Evolutionary conservation across 768 basidiomycete genomes (phyloP), one percentile per base, ranked within the genome.

Genomic region (Fomitopsis serialis): DNA sequence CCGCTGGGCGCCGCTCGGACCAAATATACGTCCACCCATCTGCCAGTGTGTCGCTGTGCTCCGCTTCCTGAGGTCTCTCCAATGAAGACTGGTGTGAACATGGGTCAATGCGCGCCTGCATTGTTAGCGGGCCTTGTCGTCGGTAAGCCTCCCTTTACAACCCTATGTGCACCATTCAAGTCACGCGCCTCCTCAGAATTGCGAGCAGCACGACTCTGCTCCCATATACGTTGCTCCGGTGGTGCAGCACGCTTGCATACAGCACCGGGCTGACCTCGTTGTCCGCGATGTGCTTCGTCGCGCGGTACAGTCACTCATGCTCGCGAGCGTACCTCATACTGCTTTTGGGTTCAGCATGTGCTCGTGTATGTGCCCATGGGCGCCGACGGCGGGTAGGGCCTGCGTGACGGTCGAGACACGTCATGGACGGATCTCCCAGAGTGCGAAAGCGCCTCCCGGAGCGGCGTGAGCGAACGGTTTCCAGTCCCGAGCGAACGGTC

Each of bases 211-310:
- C 93, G 50, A 99, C 92, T 46, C 87, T 60, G 61, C 93, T 95
- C 2, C 93, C 94, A 63, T 94, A 92, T 6, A 92, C 93, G 67
- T 99, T 97, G 58, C 91, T 94, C n/a, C 97, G 81, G 70, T 99
- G 97, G 68, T 98, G 96, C 52, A 94, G 79, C 6, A 96, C 97
- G 67, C 98, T 99, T n/a, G 97, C 97, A 19, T 87, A 74, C 49
- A 99, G 71, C 0, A 99, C 97, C 3, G 92, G 90, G 63, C 89
- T 92, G 61, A 85, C 84, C 69, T 98, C 94, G 61, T 92, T 82
- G 53, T 91, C 84, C 11, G 96, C 97, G 27, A 99, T 95, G 51
- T 78, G 81, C 64, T 88, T 89, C 45, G 94, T 98, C 44, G 86
- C 73, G 42, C 94, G 76, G 70, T 96, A 98, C 12, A 99, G 68